These are phyloP conservation scores for Glaciozyma martinii DNA, from an alignment of 768 basidiomycete species.

Conservation along the genomic window DNA sequence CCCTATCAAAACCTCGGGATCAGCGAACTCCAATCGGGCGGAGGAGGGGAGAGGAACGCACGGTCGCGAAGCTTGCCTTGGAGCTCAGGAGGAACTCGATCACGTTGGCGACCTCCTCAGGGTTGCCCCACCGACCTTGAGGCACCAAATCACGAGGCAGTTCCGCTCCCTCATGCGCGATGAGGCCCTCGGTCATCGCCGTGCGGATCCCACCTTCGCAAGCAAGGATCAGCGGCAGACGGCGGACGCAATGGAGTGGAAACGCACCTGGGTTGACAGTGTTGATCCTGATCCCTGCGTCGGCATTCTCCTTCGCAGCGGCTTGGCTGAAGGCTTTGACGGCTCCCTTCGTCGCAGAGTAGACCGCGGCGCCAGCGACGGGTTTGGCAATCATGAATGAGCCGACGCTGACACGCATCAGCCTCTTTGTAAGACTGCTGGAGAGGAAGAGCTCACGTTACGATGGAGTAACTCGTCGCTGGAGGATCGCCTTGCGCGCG, in stretches of 20 bases:
- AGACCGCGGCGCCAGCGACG: neutral
- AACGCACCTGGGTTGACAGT: neutral
- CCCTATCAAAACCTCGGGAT: neutral
- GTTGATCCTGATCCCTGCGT: neutral
- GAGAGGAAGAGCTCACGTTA: neutral
- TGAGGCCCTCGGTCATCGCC: neutral
- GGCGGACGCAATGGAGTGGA: neutral
- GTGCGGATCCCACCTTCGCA: neutral
- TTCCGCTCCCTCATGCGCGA: neutral
- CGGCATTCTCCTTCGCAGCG: slow-evolving; percentile 9
- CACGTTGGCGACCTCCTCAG: slow-evolving; percentile 1
- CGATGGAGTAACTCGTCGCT: slow-evolving; percentile 3
- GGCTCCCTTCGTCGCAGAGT: slow-evolving; percentile 5
- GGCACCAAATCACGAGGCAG: neutral
- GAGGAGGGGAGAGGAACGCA: neutral
- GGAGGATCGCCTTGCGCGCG: slow-evolving; percentile 7
- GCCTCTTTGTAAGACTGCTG: neutral
- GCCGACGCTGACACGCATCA: neutral
- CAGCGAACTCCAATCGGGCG: too few species aligned
- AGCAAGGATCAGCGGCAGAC: neutral
- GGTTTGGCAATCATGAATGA: slow-evolving; percentile 10
- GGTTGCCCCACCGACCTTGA: slow-evolving; percentile 3
- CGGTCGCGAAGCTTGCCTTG: neutral
- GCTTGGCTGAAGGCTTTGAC: neutral
- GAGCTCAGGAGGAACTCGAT: neutral